Evolutionary conservation across 2,329 filamentous ascomycete species (phyloP).

Genomic region (Fusarium goolgardi): DNA sequence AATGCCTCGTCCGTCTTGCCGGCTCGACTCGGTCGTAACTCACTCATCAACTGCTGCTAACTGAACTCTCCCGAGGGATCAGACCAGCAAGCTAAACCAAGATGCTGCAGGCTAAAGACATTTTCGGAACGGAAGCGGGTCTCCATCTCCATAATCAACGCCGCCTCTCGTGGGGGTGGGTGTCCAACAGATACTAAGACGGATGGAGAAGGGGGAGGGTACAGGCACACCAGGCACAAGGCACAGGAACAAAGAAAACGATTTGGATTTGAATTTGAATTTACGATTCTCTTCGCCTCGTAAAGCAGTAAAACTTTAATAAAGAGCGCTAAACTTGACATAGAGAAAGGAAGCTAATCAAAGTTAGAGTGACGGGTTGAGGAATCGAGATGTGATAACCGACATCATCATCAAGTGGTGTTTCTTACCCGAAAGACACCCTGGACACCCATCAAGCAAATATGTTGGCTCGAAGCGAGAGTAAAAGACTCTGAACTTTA

Average conservation of each 20-base stretch:
- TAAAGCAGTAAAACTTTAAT: constrained; percentile 13
- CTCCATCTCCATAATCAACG: constrained; percentile 31
- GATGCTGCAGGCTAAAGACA: constrained; percentile 8
- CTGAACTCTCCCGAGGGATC: constrained; percentile 15
- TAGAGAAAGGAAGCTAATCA: not conserved
- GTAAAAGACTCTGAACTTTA: constrained; percentile 19
- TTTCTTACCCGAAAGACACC: constrained; percentile 10
- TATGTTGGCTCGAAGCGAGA: constrained; percentile 3
- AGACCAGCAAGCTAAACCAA: constrained; percentile 13
- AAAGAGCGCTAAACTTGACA: not conserved
- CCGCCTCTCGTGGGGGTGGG: constrained; percentile 30
- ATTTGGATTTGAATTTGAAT: constrained; percentile 21
- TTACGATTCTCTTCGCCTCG: constrained; percentile 1
- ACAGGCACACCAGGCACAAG: constrained; percentile 21
- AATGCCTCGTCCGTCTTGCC: constrained; percentile 39
- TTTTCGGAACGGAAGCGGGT: constrained; percentile 27
- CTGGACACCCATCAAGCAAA: constrained; percentile 4
- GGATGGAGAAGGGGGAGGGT: constrained; percentile 18
- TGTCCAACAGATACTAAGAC: constrained; percentile 5
- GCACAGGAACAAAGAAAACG: constrained; percentile 28
- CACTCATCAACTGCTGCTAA: not conserved
- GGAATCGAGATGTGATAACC: constrained; percentile 29
- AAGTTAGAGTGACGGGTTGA: constrained; percentile 16
- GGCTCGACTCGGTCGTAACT: constrained; percentile 24
- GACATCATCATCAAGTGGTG: constrained; percentile 13